A percentile compares a stretch with the other conserved stretches of the same genome.
Conservation (phyloP, 2,329 filamentous ascomycete genomes). For the Daldinia sp. region DNA sequence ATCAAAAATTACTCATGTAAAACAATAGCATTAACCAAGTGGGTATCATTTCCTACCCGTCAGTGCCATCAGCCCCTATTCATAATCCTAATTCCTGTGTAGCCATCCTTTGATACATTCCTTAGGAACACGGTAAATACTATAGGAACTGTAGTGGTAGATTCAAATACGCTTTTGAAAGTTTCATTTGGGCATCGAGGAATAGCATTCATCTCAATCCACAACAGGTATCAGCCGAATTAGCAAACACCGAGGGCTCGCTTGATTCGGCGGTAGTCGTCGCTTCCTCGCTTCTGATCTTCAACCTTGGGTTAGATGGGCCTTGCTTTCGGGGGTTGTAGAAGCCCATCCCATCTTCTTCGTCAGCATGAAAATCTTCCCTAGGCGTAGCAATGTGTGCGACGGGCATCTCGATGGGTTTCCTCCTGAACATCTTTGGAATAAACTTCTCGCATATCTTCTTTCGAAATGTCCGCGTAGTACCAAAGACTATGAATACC, state of each 20-base stretch:
- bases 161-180: background rate
- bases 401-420: background rate
- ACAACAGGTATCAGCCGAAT: background rate
- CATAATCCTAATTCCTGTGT: background rate
- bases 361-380: slow-evolving; percentile 10
- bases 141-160: background rate
- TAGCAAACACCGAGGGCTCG: background rate
- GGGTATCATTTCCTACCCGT: slow-evolving; percentile 34
- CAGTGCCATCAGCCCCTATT: background rate
- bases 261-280: background rate
- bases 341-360: background rate
- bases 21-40: background rate
- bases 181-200: background rate
- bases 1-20: too few species aligned
- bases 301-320: background rate
- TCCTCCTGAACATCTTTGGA: slow-evolving; percentile 38
- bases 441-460: slow-evolving; percentile 40
- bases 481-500: slow-evolving; percentile 48
- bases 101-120: background rate
- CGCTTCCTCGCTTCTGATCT: background rate
- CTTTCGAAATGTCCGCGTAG: slow-evolving; percentile 42
- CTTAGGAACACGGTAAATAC: background rate
- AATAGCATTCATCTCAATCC: background rate
- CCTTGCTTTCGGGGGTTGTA: background rate
- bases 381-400: background rate